Percentiles rank a stretch among this genome's conserved stretches.
These are phyloP conservation scores for Rhodotorula toruloides DNA, from an alignment of 768 basidiomycete species.

Conservation along the genomic window DNA sequence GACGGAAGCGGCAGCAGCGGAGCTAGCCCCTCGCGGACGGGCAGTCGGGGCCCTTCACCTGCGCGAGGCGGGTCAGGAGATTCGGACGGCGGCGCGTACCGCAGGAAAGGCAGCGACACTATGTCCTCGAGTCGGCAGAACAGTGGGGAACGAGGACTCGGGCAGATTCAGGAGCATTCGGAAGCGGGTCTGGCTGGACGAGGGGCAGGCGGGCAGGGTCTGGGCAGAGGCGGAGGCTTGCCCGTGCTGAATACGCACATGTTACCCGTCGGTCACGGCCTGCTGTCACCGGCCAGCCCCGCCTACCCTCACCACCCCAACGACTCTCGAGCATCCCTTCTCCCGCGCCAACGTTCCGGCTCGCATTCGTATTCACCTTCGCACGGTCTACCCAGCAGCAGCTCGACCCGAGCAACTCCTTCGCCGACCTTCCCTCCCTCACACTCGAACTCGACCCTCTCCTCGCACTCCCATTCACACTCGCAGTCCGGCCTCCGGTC, in stretches of 20 bases:
- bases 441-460: conserved; percentile 11
- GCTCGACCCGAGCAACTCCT: background rate
- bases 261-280: background rate
- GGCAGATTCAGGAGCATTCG: background rate
- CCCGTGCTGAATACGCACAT: conserved; percentile 28
- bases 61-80: background rate
- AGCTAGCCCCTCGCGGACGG: background rate
- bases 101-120: background rate
- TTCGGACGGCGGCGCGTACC: background rate
- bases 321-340: conserved; percentile 7
- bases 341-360: background rate
- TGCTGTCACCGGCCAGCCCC: conserved; percentile 7
- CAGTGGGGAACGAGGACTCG: background rate
- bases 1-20: background rate
- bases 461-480: conserved; percentile 20
- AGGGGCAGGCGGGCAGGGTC: conserved; percentile 15
- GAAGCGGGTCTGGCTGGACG: conserved; percentile 23
- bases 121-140: background rate
- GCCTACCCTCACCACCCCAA: background rate
- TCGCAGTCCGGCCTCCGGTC: background rate
- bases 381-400: background rate
- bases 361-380: conserved; percentile 2
- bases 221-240: background rate
- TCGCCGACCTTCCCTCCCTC: conserved; percentile 18
- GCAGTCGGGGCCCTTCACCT: background rate